Conservation (phyloP, 768 basidiomycete genomes). For the Macrolepiota fuliginosa region DNA sequence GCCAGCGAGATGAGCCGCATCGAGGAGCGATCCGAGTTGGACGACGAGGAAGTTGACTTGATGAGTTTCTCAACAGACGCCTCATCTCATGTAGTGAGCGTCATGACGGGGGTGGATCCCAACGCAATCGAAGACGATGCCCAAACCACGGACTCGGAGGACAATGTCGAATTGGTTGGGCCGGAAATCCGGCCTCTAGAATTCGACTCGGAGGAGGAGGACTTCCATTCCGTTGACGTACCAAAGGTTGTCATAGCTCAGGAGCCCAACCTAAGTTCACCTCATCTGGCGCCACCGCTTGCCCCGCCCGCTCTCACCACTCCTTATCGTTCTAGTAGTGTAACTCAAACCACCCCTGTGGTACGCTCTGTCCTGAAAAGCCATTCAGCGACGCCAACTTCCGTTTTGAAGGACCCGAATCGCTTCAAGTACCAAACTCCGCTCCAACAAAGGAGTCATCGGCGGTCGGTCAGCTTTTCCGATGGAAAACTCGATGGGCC, state of each 20-base stretch:
- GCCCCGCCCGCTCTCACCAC: conserved; percentile 6
- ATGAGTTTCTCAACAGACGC: conserved; percentile 75
- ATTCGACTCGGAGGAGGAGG: conserved; percentile 40
- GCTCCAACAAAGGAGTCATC: conserved; percentile 44
- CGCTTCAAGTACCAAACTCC: conserved; percentile 55
- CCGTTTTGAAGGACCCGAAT: conserved; percentile 54
- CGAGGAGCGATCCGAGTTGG: conserved; percentile 47
- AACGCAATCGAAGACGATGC: conserved; percentile 36
- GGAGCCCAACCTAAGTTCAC: conserved; percentile 3
- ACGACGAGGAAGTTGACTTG: conserved; percentile 66
- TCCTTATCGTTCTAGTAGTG: background rate
- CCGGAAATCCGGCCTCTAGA: conserved; percentile 29
- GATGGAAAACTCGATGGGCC: conserved; percentile 90
- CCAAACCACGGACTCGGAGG: conserved; percentile 52
- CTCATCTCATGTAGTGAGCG: conserved; percentile 47
- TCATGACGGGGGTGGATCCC: conserved; percentile 48
- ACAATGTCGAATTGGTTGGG: conserved; percentile 36
- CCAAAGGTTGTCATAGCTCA: conserved; percentile 5
- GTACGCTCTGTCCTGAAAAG: conserved; percentile 45
- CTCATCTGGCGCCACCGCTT: background rate
- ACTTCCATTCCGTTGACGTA: conserved; percentile 16
- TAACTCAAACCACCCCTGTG: conserved; percentile 28
- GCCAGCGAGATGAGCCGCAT: conserved; percentile 43
- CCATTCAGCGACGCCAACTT: conserved; percentile 49
- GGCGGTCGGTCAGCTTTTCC: conserved; percentile 95